These are phyloP conservation scores for Moelleriella libera DNA, from an alignment of 2,329 filamentous ascomycete species.

Conservation along the genomic window DNA sequence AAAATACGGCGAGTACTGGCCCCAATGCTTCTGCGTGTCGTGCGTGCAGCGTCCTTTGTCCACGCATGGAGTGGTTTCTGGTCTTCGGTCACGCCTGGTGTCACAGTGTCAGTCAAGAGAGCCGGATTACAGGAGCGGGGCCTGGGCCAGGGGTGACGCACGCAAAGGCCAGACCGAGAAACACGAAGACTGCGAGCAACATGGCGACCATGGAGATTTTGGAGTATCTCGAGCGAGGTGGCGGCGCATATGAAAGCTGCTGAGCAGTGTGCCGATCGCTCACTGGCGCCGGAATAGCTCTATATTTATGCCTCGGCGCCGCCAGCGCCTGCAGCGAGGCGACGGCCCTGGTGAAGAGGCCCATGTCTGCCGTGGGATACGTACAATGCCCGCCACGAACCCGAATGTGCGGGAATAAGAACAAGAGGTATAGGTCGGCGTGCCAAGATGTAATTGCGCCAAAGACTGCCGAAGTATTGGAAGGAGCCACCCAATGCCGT, in stretches of 20 bases:
- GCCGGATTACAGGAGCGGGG: background rate
- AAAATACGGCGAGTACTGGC: slow-evolving; percentile 80
- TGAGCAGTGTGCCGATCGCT: slow-evolving; percentile 1
- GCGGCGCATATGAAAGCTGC: background rate
- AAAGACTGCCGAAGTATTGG: background rate
- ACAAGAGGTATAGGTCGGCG: background rate
- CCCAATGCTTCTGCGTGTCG: slow-evolving; percentile 57
- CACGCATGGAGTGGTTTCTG: background rate
- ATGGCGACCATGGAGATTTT: slow-evolving; percentile 7
- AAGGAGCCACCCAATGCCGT: background rate
- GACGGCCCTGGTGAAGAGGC: background rate
- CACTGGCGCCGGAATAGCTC: slow-evolving; percentile 10
- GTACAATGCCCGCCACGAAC: background rate
- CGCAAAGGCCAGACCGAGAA: slow-evolving; percentile 8
- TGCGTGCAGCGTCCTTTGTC: slow-evolving; percentile 32
- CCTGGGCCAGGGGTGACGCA: slow-evolving; percentile 1
- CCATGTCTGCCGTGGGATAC: slow-evolving; percentile 1
- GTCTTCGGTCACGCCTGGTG: slow-evolving; percentile 4
- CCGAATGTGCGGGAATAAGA: background rate
- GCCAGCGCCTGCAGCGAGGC: slow-evolving; percentile 8
- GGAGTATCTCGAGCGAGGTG: slow-evolving; percentile 4
- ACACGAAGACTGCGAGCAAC: slow-evolving; percentile 5
- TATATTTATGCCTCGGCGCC: slow-evolving; percentile 14
- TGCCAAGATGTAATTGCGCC: background rate
- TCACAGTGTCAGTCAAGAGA: background rate